phyloP scores from a whole-genome alignment of 345 rosid genomes.

The Hevea brasiliensis region DNA sequence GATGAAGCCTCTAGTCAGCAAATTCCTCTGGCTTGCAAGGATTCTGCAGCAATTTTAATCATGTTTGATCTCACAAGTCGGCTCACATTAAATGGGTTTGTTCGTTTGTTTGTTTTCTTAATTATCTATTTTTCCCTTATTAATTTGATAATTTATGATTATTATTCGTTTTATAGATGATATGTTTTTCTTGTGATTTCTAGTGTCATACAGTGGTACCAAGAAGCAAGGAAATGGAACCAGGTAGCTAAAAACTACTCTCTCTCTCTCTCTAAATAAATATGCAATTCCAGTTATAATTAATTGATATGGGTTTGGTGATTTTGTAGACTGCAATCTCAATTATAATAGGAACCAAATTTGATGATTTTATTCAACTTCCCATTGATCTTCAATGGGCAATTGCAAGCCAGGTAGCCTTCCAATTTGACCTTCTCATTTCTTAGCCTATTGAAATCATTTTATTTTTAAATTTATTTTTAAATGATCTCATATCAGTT shows the following conservation, averaged over 20 bases:
- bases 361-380: constrained; percentile 91
- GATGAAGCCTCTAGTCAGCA: constrained; percentile 45
- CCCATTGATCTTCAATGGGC: constrained; percentile 90
- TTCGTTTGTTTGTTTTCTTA: not conserved
- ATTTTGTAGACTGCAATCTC: constrained; percentile 75
- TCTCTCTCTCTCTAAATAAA: too few species aligned
- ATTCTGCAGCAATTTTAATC: constrained; percentile 78
- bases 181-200: constrained; percentile 15
- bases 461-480: too few species aligned
- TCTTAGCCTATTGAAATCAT: too few species aligned
- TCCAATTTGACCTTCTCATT: too few species aligned
- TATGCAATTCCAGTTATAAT: not conserved
- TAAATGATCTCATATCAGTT: too few species aligned
- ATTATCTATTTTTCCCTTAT: not conserved
- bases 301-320: not conserved
- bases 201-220: constrained; percentile 78
- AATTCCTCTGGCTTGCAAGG: constrained; percentile 74
- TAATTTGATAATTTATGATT: not conserved
- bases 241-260: constrained; percentile 42
- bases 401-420: constrained; percentile 76
- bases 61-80: constrained; percentile 95
- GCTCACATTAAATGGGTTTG: constrained; percentile 63
- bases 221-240: constrained; percentile 73
- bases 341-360: constrained; percentile 80
- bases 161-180: too few species aligned